Evolutionary conservation across 441 rosid species (phyloP).

Genomic region (Arabidopsis lyrata): DNA sequence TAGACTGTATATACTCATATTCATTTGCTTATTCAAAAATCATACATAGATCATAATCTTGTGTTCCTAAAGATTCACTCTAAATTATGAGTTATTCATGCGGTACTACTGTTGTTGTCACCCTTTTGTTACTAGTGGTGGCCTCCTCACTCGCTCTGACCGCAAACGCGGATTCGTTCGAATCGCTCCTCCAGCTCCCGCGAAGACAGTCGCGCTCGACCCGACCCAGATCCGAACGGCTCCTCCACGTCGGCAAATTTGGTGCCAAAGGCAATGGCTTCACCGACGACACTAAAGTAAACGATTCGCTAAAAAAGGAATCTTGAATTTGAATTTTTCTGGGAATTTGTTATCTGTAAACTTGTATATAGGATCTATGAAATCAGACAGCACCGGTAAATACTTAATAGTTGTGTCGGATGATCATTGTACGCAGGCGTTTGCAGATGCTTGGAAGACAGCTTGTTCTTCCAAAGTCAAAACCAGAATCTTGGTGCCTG

Average conservation of each 20-base stretch:
- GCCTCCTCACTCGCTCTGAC: constrained; percentile 42
- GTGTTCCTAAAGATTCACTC: no score
- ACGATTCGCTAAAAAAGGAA: background rate
- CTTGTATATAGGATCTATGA: background rate
- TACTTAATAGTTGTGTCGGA: constrained; percentile 22
- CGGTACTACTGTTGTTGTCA: background rate
- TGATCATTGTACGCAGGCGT: constrained; percentile 56
- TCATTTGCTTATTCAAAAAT: no score
- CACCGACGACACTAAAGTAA: constrained; percentile 76
- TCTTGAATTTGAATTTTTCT: constrained; percentile 6
- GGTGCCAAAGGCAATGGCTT: constrained; percentile 84
- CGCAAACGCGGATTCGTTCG: constrained; percentile 52
- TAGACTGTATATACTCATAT: background rate
- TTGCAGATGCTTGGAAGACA: constrained; percentile 67
- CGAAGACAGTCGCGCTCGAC: constrained; percentile 45
- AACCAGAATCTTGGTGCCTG: constrained; percentile 64
- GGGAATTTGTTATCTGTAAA: background rate
- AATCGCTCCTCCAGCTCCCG: constrained; percentile 67
- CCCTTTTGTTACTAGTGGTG: constrained; percentile 17
- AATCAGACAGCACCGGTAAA: constrained; percentile 2
- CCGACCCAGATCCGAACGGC: constrained; percentile 62
- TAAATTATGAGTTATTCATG: no score
- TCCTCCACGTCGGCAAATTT: constrained; percentile 59
- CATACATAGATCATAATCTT: no score
- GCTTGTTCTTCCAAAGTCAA: constrained; percentile 75